Conservation (phyloP, 2,329 filamentous ascomycete genomes). For the Colletotrichum coccodes region DNA sequence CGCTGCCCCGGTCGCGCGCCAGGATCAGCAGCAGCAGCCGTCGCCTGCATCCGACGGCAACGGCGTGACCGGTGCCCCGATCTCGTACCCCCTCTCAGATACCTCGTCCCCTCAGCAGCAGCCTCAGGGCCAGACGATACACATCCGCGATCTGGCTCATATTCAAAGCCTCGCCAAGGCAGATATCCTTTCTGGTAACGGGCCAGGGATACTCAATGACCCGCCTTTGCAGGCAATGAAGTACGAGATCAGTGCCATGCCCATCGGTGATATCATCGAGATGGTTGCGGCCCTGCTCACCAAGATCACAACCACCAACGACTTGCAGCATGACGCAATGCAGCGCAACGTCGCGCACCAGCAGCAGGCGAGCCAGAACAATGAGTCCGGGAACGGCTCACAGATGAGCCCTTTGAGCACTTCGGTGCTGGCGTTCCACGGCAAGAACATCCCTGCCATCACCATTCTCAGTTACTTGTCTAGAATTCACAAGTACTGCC, state of each 20-base stretch:
- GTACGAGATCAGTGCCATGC: slow-evolving; percentile 98
- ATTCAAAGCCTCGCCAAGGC: slow-evolving; percentile 89
- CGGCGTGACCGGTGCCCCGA: slow-evolving; percentile 35
- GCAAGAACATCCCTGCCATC: slow-evolving; percentile 97
- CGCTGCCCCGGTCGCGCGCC: slow-evolving; percentile 35
- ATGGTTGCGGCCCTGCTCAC: slow-evolving; percentile 97
- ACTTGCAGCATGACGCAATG: slow-evolving; percentile 90
- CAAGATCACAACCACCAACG: slow-evolving; percentile 97
- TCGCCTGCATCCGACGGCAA: slow-evolving; percentile 48
- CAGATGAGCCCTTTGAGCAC: slow-evolving; percentile 68
- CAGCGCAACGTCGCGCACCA: slow-evolving; percentile 76
- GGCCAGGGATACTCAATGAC: slow-evolving; percentile 60
- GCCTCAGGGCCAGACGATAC: slow-evolving; percentile 65
- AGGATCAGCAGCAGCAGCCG: slow-evolving; percentile 42
- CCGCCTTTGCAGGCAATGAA: slow-evolving; percentile 66
- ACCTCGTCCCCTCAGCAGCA: slow-evolving; percentile 37
- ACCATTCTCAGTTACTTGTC: slow-evolving; percentile 96
- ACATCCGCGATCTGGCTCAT: slow-evolving; percentile 88
- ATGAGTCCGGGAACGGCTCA: slow-evolving; percentile 61
- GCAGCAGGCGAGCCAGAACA: slow-evolving; percentile 61
- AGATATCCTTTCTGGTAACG: slow-evolving; percentile 70
- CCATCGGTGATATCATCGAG: slow-evolving; percentile 95
- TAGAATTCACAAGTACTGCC: slow-evolving; percentile 98
- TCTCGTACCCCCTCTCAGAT: slow-evolving; percentile 39
- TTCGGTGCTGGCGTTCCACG: slow-evolving; percentile 92